Evolutionary conservation across 2,329 filamentous ascomycete genomes (phyloP), one percentile per base, ranked within the genome.

Genomic region (Penicillium hesseltinei): DNA sequence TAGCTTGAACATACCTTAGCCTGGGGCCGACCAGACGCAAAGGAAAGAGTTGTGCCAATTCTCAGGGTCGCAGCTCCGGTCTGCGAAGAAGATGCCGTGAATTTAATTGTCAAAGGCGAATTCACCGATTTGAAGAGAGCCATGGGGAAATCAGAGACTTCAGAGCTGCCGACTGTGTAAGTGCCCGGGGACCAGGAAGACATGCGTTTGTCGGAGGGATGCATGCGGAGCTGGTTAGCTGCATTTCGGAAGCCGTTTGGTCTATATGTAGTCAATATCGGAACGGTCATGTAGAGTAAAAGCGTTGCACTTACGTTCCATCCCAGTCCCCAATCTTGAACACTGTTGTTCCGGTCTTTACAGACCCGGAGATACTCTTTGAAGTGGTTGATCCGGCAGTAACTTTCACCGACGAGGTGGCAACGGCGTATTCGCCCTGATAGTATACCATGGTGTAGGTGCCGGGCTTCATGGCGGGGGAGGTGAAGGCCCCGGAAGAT

Each of bases 401-500:
- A 40, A 87, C 82, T 0, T 72, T 75, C 17, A 84, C 80, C 6
- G 73, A 76, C 25, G 75, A 72, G 2, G 78, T 77, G 4, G 81
- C 82, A 9, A 86, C 82, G 59, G 80, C 77, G 66, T 81, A 81
- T 68, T 87, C 84, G 19, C 77, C 80, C 62, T 84, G 83, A 71
- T 86, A 87, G 38, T 88, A 79, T 5, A 86, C 81, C 80, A 87
- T 86, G n/a, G 83, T 87, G 73, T 88, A 88, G 0, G 82, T 86
- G 31, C 86, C 86, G 0, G 85, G 83, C 65, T 85, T 86, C 86
- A 89, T 88, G 55, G 80, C 75, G 0, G 86, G 86, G 0, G 85
- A 87, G 3, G 80, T 86, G 72, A 86, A 89, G 13, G 75, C 76
- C 10, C 85, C 85, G 44, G 72, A 75, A 23, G 79, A 79, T 9